A percentile compares a stretch with the other conserved stretches of the same genome.
phyloP scores from a whole-genome alignment of 1,139 yeast genomes.

The Yamadazyma spencermartinsiae region DNA sequence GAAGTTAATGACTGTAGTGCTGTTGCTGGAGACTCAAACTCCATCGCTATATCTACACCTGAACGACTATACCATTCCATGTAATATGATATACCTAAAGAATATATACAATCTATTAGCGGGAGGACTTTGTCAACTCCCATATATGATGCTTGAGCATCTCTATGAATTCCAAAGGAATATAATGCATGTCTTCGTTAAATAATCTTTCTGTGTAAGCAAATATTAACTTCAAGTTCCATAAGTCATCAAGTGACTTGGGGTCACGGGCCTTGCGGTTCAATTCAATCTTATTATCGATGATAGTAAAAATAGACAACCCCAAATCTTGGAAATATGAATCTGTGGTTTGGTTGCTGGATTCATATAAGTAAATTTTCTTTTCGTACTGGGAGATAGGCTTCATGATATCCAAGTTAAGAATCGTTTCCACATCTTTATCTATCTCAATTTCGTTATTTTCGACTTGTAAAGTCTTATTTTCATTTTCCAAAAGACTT shows the following conservation, averaged over 20 bases:
- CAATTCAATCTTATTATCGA: conserved; percentile 60
- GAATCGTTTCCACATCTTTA: conserved; percentile 24
- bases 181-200: conserved; percentile 36
- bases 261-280: conserved; percentile 47
- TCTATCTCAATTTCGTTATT: conserved; percentile 29
- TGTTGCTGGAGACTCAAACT: no score
- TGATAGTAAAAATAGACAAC: conserved; percentile 44
- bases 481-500: conserved; percentile 37
- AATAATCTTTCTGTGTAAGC: conserved; percentile 53
- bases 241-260: conserved; percentile 51
- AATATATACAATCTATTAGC: neutral
- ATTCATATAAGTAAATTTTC: conserved; percentile 34
- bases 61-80: no score
- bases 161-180: conserved; percentile 53
- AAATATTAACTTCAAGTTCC: conserved; percentile 67
- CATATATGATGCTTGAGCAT: conserved; percentile 47
- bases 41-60: no score
- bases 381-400: conserved; percentile 35
- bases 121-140: conserved; percentile 17
- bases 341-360: conserved; percentile 15
- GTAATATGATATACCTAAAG: no score
- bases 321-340: conserved; percentile 21
- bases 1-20: no score
- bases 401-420: conserved; percentile 22
- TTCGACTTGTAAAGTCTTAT: conserved; percentile 29